Base-by-base conservation (phyloP, 768 basidiomycete species). In the Ramaria rubella region DNA sequence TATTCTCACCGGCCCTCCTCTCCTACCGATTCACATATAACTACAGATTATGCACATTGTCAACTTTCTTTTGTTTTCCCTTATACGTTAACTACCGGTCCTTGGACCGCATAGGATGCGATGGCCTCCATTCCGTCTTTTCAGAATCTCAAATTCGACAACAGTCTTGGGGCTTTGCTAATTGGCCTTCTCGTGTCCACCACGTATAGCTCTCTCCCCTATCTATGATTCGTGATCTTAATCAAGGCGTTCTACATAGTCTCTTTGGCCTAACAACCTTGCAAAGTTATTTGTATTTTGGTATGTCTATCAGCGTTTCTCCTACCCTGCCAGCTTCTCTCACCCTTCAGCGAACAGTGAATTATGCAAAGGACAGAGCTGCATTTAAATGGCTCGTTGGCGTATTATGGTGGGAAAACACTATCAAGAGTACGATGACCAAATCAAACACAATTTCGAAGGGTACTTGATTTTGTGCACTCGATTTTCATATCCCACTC, bases 131-230 rank as follows among this genome's bases (percentile, higher is more conserved):
- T 58, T 17, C 44, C 43, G 15, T n/a, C 42, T 31, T 15, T 51
- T n/a, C 49, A 60, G 21, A 26, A 49, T 21, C 19, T 62, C 9
- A 58, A 62, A 29, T 73, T 79, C 36, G 74, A 77, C 59, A 75
- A 77, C 55, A 81, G 77, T 0, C 70, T 85, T 2, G 83, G 82
- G 7, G 75, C 82, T 26, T 65, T 82, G 34, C 69, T 83, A 23
- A 55, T 83, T 4, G 82, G 81, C 5, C 77, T 78, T 4, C 69
- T 83, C 49, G 60, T 77, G 26, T 78, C 80, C 14, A 73, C 79
- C 65, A 75, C 76, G 82, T 83, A 62, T 56, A 78, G 67, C 31
- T 2, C 24, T 48, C 26, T 26, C 24, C 19, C 43, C 8, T 42
- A 7, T 6, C 2, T 43, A 4, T 54, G 6, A 26, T 43, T 40